Evolutionary conservation across 169 alveolate genomes (phyloP).

Genomic region (Amoebophrya sp.): DNA sequence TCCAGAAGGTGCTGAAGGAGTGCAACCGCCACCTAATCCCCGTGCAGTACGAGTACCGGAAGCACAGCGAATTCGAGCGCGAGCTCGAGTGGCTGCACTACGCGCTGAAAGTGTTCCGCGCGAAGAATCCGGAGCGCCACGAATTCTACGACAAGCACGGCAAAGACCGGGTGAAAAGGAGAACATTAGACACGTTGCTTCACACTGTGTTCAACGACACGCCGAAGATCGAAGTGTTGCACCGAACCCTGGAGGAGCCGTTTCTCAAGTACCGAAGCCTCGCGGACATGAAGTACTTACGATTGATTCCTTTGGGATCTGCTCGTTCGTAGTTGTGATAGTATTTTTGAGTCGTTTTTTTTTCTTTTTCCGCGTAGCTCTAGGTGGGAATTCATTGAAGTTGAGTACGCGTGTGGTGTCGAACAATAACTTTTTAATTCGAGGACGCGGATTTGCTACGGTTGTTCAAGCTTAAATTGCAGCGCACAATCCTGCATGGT

Average conservation of each 20-base stretch:
- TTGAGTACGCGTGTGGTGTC: neutral
- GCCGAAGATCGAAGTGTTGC: neutral
- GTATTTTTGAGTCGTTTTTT: neutral
- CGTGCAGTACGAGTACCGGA: no score
- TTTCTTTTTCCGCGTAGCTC: neutral
- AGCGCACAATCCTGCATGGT: neutral
- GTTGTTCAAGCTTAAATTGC: neutral
- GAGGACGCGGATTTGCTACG: neutral
- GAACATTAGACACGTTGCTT: neutral
- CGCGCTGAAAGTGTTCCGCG: neutral
- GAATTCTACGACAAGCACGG: neutral
- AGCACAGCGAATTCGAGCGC: neutral
- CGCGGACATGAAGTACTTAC: neutral
- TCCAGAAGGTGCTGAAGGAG: no score
- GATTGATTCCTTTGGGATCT: neutral
- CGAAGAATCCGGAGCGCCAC: neutral
- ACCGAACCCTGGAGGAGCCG: neutral
- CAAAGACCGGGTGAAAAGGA: neutral
- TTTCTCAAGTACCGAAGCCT: neutral
- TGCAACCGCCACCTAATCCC: no score
- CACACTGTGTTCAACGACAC: neutral
- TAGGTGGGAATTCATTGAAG: neutral
- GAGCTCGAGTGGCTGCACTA: neutral
- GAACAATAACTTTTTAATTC: no score
- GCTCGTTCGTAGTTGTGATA: neutral